These are phyloP conservation scores for Sextonia rubra DNA, from an alignment of 164 flowering plant genomes.

Conservation along the genomic window DNA sequence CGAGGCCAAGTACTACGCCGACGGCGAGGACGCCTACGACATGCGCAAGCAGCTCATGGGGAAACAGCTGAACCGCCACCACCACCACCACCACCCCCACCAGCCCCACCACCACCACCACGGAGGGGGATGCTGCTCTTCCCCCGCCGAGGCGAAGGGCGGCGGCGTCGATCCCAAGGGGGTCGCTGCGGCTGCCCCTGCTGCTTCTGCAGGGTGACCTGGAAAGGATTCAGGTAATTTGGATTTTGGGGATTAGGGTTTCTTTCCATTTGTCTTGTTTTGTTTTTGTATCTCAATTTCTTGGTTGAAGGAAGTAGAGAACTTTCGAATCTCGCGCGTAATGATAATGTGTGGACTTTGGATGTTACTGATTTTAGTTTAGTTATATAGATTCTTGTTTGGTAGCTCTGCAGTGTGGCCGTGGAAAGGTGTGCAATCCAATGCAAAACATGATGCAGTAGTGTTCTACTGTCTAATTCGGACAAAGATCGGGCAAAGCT, in stretches of 20 bases:
- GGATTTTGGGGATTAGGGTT: not conserved
- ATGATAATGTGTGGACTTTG: too few relatives aligned
- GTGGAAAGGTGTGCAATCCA: too few relatives aligned
- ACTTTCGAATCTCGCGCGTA: too few relatives aligned
- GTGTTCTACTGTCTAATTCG: too few relatives aligned
- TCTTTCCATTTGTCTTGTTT: not conserved
- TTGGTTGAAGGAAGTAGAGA: too few relatives aligned
- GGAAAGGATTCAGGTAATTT: not conserved
- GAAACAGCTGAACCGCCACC: slow-evolving; percentile 36
- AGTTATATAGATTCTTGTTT: too few relatives aligned
- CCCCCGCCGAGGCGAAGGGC: slow-evolving; percentile 21
- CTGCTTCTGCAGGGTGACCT: not conserved
- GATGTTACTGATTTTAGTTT: too few relatives aligned
- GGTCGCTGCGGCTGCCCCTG: not conserved
- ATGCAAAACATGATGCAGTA: too few relatives aligned
- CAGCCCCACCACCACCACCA: slow-evolving; percentile 55
- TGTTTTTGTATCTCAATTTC: too few relatives aligned
- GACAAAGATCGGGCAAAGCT: too few relatives aligned
- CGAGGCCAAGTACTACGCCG: slow-evolving; percentile 92
- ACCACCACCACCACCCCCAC: slow-evolving; percentile 25
- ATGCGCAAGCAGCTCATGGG: slow-evolving; percentile 86
- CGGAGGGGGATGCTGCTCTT: slow-evolving; percentile 58
- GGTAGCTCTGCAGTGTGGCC: too few relatives aligned
- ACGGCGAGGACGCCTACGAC: slow-evolving; percentile 94
- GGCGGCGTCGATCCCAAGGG: not conserved